Percentiles rank a stretch among this genome's conserved stretches.
Conservation (phyloP, 2,329 filamentous ascomycete species). For the Zasmidium angulare region DNA sequence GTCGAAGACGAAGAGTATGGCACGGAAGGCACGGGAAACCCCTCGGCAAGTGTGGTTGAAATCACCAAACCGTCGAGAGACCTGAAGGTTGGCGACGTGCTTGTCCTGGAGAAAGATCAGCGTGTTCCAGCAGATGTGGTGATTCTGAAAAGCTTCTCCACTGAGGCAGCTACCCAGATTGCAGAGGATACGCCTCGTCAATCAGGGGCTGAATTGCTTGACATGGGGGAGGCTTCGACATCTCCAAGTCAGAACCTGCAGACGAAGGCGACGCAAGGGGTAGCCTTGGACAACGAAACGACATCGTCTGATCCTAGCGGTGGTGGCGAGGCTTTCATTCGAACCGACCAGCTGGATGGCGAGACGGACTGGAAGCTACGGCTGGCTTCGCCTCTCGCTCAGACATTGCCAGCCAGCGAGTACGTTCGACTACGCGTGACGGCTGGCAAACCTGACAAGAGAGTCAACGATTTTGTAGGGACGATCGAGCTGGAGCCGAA, state of each 20-base stretch:
- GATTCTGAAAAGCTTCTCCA: slow-evolving; percentile 76
- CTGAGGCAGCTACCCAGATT: slow-evolving; percentile 50
- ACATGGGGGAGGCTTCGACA: slow-evolving; percentile 21
- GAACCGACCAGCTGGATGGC: slow-evolving; percentile 94
- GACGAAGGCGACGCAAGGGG: slow-evolving; percentile 26
- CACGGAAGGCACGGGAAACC: slow-evolving; percentile 38
- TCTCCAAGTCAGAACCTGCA: slow-evolving; percentile 20
- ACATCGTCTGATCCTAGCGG: slow-evolving; percentile 41
- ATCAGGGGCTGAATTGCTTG: slow-evolving; percentile 25
- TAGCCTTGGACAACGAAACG: slow-evolving; percentile 31
- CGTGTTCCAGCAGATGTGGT: slow-evolving; percentile 92
- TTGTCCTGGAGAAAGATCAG: slow-evolving; percentile 89
- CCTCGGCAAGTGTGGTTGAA: slow-evolving; percentile 53
- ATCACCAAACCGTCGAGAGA: slow-evolving; percentile 79
- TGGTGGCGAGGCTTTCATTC: slow-evolving; percentile 90
- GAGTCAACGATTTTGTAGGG: slow-evolving; percentile 93
- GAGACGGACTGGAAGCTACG: slow-evolving; percentile 99
- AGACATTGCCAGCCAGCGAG: slow-evolving; percentile 71
- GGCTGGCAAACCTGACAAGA: slow-evolving; percentile 87
- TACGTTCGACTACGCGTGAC: slow-evolving; percentile 67
- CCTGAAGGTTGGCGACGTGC: slow-evolving; percentile 90
- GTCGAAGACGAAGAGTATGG: slow-evolving; percentile 69
- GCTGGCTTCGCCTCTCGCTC: slow-evolving; percentile 80
- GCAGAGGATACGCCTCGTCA: slow-evolving; percentile 37
- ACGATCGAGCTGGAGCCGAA: slow-evolving; percentile 72